Evolutionary conservation across 1,139 yeast genomes (phyloP).

Genomic region (Diutina neorugosa): DNA sequence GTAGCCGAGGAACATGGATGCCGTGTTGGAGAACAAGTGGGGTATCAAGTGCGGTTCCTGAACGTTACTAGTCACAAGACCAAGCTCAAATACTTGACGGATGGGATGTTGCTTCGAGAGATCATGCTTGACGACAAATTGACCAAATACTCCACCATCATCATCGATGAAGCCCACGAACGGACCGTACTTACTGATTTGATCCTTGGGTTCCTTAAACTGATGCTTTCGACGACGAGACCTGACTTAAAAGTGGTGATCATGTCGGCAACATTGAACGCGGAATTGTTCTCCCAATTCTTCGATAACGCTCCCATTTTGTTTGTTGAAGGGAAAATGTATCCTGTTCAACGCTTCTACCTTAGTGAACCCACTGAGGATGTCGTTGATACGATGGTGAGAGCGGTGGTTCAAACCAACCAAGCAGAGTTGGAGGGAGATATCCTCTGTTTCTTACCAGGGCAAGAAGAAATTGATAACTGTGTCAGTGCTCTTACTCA

Average conservation of each 20-base stretch:
- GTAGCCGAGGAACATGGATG: conserved; percentile 86
- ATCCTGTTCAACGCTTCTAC: conserved; percentile 66
- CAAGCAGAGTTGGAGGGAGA: conserved; percentile 78
- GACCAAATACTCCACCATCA: conserved; percentile 57
- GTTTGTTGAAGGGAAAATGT: conserved; percentile 83
- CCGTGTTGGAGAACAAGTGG: conserved; percentile 70
- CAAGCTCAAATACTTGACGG: conserved; percentile 75
- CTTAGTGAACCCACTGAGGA: conserved; percentile 55
- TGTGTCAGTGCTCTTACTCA: conserved; percentile 53
- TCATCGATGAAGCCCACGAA: conserved; percentile 96
- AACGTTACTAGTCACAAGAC: conserved; percentile 35
- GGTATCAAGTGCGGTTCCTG: conserved; percentile 82
- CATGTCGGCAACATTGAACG: conserved; percentile 96
- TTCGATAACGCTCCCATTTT: conserved; percentile 70
- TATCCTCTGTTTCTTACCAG: conserved; percentile 79
- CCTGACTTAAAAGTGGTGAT: conserved; percentile 49
- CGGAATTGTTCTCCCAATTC: conserved; percentile 73
- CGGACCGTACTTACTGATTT: conserved; percentile 87
- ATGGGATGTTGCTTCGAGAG: conserved; percentile 94
- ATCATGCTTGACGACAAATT: conserved; percentile 64
- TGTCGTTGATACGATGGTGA: conserved; percentile 67
- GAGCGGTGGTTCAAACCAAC: conserved; percentile 69
- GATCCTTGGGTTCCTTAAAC: conserved; percentile 76
- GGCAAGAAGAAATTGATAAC: conserved; percentile 94
- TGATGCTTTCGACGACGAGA: conserved; percentile 36